Evolutionary conservation across 2,329 filamentous ascomycete genomes (phyloP).

Genomic region (Epichloe scottii): DNA sequence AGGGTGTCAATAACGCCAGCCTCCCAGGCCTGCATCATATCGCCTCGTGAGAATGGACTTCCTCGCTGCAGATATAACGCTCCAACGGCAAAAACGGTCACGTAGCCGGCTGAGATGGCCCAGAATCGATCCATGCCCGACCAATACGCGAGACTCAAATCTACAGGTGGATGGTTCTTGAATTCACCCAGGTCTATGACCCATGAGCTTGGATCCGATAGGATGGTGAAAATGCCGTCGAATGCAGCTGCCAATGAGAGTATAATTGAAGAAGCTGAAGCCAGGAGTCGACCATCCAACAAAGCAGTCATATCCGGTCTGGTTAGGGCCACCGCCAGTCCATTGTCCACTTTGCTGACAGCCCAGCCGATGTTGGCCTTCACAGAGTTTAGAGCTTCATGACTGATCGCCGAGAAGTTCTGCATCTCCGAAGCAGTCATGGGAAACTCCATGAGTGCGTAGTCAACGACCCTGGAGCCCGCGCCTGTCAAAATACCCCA

Average conservation of each 20-base stretch:
- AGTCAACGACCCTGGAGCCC: slow-evolving; percentile 34
- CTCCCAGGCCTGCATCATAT: slow-evolving; percentile 52
- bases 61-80: slow-evolving; percentile 69
- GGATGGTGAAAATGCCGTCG: slow-evolving; percentile 10
- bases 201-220: slow-evolving; percentile 41
- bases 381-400: slow-evolving; percentile 52
- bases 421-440: slow-evolving; percentile 52
- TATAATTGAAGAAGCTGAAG: neutral
- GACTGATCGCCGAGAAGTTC: slow-evolving; percentile 65
- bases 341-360: slow-evolving; percentile 25
- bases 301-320: slow-evolving; percentile 25
- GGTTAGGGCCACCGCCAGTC: slow-evolving; percentile 30
- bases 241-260: slow-evolving; percentile 11
- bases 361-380: slow-evolving; percentile 37
- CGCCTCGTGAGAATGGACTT: slow-evolving; percentile 49
- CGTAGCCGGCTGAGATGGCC: slow-evolving; percentile 72
- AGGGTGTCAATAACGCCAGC: slow-evolving; percentile 69
- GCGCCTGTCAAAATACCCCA: slow-evolving; percentile 31
- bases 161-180: slow-evolving; percentile 25
- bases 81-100: slow-evolving; percentile 60
- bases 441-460: slow-evolving; percentile 37
- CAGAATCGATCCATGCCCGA: slow-evolving; percentile 48
- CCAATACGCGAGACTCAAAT: slow-evolving; percentile 56
- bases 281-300: slow-evolving; percentile 7
- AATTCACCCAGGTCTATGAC: slow-evolving; percentile 41